Conservation (phyloP, 306 rosid genomes). For the Vachellia pachyceras region DNA sequence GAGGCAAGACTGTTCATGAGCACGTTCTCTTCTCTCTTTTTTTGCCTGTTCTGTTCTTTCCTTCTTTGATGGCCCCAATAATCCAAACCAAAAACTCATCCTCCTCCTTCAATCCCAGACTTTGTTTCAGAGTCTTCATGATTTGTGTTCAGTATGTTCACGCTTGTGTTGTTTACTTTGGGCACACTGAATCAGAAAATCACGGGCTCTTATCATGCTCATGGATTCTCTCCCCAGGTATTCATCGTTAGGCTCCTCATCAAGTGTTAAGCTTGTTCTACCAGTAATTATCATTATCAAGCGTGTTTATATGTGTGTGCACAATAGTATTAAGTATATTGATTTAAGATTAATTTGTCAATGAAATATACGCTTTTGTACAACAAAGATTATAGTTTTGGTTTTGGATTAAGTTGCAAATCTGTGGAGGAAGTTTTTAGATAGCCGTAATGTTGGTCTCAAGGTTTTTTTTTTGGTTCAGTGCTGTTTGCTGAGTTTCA, state of each 20-base stretch:
- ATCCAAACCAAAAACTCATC: slow-evolving; percentile 29
- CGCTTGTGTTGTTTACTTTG: background rate
- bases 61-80: slow-evolving; percentile 34
- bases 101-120: slow-evolving; percentile 37
- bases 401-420: no score
- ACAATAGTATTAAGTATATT: no score
- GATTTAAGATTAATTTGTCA: no score
- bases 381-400: no score
- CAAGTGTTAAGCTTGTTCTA: background rate
- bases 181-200: slow-evolving; percentile 4
- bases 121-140: slow-evolving; percentile 47
- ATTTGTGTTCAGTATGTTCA: slow-evolving; percentile 27
- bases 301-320: no score
- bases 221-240: background rate
- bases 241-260: background rate
- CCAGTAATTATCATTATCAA: no score
- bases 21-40: slow-evolving; percentile 59
- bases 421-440: no score
- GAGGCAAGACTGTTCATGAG: slow-evolving; percentile 49
- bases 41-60: no score
- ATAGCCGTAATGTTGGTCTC: no score
- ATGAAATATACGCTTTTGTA: no score
- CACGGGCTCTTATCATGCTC: background rate
- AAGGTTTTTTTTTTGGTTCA: no score
- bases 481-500: no score